Evolutionary conservation across 148 eudicot species (phyloP).

Genomic region (Arbutus unedo): DNA sequence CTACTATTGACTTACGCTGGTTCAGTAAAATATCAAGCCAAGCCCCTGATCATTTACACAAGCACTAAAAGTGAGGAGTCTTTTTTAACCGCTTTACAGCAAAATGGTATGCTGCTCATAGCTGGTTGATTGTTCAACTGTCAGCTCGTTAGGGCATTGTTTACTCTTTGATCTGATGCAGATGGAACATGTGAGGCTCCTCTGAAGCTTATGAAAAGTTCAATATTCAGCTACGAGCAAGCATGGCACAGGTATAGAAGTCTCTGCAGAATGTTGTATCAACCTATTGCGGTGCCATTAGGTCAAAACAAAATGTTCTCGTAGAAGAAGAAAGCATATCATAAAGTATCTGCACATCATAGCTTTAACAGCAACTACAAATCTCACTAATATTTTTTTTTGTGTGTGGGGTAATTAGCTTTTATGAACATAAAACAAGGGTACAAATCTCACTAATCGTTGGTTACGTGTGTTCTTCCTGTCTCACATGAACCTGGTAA

Average conservation of each 20-base stretch:
- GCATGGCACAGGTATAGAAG: slow-evolving; percentile 92
- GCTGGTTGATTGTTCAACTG: slow-evolving; percentile 5
- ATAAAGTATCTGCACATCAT: not conserved
- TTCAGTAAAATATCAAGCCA: slow-evolving; percentile 92
- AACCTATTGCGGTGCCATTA: not conserved
- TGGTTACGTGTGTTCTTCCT: not conserved
- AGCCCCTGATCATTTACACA: slow-evolving; percentile 74
- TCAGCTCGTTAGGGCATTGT: slow-evolving; percentile 15
- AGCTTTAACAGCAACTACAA: not conserved
- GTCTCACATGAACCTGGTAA: not conserved
- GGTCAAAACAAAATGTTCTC: not conserved
- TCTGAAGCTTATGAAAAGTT: slow-evolving; percentile 91
- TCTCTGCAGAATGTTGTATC: not conserved
- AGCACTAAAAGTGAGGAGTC: slow-evolving; percentile 88
- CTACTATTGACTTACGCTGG: slow-evolving; percentile 12
- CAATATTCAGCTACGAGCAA: slow-evolving; percentile 89
- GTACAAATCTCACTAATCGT: not conserved
- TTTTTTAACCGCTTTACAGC: slow-evolving; percentile 72
- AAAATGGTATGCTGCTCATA: slow-evolving; percentile 51
- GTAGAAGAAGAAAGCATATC: not conserved
- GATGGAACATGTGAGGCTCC: slow-evolving; percentile 58
- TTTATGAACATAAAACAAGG: not conserved
- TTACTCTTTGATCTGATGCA: slow-evolving; percentile 33
- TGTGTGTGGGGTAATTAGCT: not conserved
- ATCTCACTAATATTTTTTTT: not conserved